Conservation (phyloP, 2,329 filamentous ascomycete genomes). For the Aspergillus proliferans region DNA sequence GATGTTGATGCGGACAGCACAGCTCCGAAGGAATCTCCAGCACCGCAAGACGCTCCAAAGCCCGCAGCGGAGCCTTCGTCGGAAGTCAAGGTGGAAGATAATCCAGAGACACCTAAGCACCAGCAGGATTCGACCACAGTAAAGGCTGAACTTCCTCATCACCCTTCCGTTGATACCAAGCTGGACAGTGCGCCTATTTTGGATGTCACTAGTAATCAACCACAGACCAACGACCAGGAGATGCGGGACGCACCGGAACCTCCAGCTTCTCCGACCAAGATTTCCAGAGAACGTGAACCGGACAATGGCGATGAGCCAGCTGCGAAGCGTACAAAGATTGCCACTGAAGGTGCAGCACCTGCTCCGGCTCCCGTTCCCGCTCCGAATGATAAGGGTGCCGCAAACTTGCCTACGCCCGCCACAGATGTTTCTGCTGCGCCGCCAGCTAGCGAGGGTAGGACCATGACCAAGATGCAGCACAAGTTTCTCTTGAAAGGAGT, state of each 20-base stretch:
- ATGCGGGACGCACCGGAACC: slow-evolving; percentile 54
- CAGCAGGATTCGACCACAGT: slow-evolving; percentile 11
- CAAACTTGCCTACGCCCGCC: slow-evolving; percentile 35
- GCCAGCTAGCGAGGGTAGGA: slow-evolving; percentile 11
- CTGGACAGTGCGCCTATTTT: slow-evolving; percentile 12
- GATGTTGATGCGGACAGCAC: background rate
- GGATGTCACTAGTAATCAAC: slow-evolving; percentile 11
- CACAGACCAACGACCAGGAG: slow-evolving; percentile 37
- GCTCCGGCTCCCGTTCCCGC: background rate
- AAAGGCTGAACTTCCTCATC: slow-evolving; percentile 32
- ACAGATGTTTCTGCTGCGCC: slow-evolving; percentile 16
- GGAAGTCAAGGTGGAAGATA: slow-evolving; percentile 12
- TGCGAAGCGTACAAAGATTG: slow-evolving; percentile 75
- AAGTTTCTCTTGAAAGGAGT: slow-evolving; percentile 38
- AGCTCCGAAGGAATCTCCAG: slow-evolving; percentile 3
- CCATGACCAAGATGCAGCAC: slow-evolving; percentile 38
- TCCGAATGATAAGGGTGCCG: slow-evolving; percentile 40
- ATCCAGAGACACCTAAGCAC: slow-evolving; percentile 14
- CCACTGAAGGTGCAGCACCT: slow-evolving; percentile 43
- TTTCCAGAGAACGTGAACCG: slow-evolving; percentile 70
- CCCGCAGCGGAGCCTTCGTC: slow-evolving; percentile 5
- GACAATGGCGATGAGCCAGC: slow-evolving; percentile 59
- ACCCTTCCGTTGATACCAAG: slow-evolving; percentile 19
- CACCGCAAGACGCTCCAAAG: slow-evolving; percentile 8
- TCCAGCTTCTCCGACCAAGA: slow-evolving; percentile 49